Evolutionary conservation across 2,329 filamentous ascomycete species (phyloP), one percentile per base, ranked within the genome.

Genomic region (Lachnellula cervina): DNA sequence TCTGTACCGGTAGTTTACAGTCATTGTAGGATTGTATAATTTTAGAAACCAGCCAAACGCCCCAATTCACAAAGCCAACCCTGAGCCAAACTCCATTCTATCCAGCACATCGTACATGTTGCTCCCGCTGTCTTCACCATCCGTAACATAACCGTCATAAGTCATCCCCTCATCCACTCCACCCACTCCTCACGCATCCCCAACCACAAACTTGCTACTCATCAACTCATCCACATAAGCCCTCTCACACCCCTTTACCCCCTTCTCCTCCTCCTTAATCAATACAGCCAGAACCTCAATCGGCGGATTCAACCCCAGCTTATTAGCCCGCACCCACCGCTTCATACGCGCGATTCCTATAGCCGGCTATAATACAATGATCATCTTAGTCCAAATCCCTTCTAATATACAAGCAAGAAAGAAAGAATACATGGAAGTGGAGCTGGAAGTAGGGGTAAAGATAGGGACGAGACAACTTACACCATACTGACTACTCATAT

Each of bases 241-340:
- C 61, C 77, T 79, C 72, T 94, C 81, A 35, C 80, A 71, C 34
- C 74, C 77, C 35, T 70, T 65, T 35, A 79, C 79, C 0, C 77
- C 78, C 56, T 75, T 80, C 5, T 80, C 74, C 66, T 87, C 83
- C 67, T 90, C 86, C 67, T 84, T 87, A 53, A 96, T 66, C 47
- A 97, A 73, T 16, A 97, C 88, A 0, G 91, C 89, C 5, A 97
- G 79, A 3, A 97, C 91, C 71, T 97, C 93, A 25, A 96, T 80
- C 0, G 94, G 93, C 1, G 94, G 94, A 34, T 87, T 80, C n/a
- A 99, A 77, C 3, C 87, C 86, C n/a, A 99, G 76, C 54, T 78
- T 79, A 52, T 96, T 80, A 4, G 94, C 94, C 46, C 94, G 84
- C 69, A 89, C 83, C 94, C 94, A 99, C 35, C 94, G 86, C 74